A percentile compares a stretch with the other conserved stretches of the same genome.
These are phyloP conservation scores for Vanilla planifolia DNA, from an alignment of 106 monocot genomes.

Conservation along the genomic window DNA sequence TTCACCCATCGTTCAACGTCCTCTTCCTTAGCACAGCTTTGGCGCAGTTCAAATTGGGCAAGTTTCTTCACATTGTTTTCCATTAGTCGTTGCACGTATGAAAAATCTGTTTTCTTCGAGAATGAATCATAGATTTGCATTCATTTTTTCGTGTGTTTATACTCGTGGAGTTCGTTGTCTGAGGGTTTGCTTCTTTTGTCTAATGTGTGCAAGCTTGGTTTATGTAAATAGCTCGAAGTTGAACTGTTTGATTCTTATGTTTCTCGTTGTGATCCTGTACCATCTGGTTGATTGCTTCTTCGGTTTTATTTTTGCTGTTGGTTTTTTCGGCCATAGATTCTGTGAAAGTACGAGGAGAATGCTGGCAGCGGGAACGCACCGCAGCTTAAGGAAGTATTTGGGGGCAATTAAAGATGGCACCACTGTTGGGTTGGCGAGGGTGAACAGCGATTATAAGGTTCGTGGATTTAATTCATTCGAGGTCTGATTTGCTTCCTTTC, in stretches of 20 bases:
- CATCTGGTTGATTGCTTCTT: not conserved
- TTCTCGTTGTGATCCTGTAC: not conserved
- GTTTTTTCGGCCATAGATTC: not conserved
- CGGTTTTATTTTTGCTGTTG: not conserved
- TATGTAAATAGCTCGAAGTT: no score
- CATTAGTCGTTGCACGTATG: no score
- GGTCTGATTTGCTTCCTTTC: not conserved
- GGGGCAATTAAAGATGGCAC: constrained; percentile 78
- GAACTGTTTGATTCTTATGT: not conserved
- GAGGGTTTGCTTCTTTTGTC: no score
- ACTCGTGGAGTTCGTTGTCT: no score
- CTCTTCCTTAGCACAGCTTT: no score
- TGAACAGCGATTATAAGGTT: constrained; percentile 83
- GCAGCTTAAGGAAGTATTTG: constrained; percentile 62
- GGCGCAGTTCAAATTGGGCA: no score
- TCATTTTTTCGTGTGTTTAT: no score
- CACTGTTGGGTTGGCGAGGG: constrained; percentile 65
- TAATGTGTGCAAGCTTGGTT: no score
- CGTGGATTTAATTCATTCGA: not conserved
- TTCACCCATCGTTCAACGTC: no score
- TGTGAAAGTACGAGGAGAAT: constrained; percentile 11
- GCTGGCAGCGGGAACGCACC: constrained; percentile 37
- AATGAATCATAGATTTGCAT: no score
- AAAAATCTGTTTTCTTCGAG: no score
- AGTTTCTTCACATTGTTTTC: no score